These are phyloP conservation scores for Lodderomyces beijingensis DNA, from an alignment of 1,139 yeast species.

Conservation along the genomic window DNA sequence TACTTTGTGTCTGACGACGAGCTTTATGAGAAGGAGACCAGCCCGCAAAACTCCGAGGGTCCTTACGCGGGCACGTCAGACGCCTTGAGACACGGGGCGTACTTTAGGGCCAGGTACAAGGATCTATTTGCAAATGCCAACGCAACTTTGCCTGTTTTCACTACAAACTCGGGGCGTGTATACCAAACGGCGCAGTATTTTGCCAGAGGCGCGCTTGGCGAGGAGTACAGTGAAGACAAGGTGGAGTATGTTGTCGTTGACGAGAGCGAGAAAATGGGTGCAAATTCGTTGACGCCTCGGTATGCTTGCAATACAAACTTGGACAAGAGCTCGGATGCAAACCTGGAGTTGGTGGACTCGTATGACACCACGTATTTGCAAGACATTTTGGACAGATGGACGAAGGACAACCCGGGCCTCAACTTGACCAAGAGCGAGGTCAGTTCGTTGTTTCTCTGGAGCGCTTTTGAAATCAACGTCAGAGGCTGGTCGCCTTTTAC, in stretches of 20 bases:
- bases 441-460: conserved; percentile 35
- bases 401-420: conserved; percentile 24
- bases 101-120: conserved; percentile 29
- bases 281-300: conserved; percentile 35
- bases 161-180: conserved; percentile 30
- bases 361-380: conserved; percentile 24
- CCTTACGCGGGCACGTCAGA: conserved; percentile 28
- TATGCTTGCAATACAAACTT: too few species aligned
- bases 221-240: conserved; percentile 14
- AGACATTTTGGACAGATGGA: conserved; percentile 35
- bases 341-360: conserved; percentile 10
- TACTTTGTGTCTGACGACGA: conserved; percentile 26
- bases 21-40: conserved; percentile 30
- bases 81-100: conserved; percentile 32
- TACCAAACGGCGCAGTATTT: conserved; percentile 29
- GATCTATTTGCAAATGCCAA: conserved; percentile 17
- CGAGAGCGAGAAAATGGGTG: conserved; percentile 29
- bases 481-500: conserved; percentile 47
- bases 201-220: conserved; percentile 31
- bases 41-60: conserved; percentile 22
- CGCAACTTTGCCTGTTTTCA: conserved; percentile 25
- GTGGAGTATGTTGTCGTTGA: conserved; percentile 23
- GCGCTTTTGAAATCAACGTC: conserved; percentile 55
- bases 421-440: conserved; percentile 41
- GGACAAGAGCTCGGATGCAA: conserved; percentile 8